Percentiles rank a stretch among this genome's conserved stretches.
phyloP scores from a whole-genome alignment of 2,329 filamentous ascomycete genomes.

The Trichoderma lentiforme region DNA sequence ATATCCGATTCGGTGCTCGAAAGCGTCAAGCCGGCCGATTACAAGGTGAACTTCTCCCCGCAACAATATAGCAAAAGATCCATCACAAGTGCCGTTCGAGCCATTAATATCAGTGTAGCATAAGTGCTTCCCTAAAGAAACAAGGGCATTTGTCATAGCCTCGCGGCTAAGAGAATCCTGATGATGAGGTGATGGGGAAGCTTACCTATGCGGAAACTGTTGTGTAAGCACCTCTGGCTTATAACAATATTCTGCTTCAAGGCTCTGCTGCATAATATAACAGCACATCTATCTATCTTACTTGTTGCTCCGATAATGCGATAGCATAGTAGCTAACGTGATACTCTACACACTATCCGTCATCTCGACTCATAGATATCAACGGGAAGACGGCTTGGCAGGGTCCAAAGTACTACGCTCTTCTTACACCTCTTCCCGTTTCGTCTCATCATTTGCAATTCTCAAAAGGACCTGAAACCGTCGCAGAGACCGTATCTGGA shows the following conservation, averaged over 20 bases:
- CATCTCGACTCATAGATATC: background rate
- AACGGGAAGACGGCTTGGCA: background rate
- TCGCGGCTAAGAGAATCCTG: background rate
- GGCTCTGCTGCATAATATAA: background rate
- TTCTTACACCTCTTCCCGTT: background rate
- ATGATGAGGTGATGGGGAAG: background rate
- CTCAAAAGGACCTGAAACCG: background rate
- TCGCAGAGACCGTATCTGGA: background rate
- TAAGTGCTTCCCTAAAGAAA: background rate
- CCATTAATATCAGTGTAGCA: background rate
- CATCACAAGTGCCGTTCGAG: background rate
- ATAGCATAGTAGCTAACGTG: background rate
- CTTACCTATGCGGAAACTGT: background rate
- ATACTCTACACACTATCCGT: background rate
- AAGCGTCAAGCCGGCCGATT: background rate
- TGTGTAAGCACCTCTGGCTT: background rate
- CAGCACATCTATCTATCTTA: background rate
- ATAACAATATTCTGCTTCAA: background rate
- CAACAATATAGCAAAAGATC: background rate
- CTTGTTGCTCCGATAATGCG: background rate
- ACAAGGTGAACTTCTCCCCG: background rate
- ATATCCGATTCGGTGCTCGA: background rate
- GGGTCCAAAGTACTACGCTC: background rate
- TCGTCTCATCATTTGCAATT: background rate
- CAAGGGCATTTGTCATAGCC: background rate